Percentiles rank a stretch among this genome's conserved stretches.
phyloP scores from a whole-genome alignment of 495 filamentous ascomycete species.

The Astrocystis sublimbata region DNA sequence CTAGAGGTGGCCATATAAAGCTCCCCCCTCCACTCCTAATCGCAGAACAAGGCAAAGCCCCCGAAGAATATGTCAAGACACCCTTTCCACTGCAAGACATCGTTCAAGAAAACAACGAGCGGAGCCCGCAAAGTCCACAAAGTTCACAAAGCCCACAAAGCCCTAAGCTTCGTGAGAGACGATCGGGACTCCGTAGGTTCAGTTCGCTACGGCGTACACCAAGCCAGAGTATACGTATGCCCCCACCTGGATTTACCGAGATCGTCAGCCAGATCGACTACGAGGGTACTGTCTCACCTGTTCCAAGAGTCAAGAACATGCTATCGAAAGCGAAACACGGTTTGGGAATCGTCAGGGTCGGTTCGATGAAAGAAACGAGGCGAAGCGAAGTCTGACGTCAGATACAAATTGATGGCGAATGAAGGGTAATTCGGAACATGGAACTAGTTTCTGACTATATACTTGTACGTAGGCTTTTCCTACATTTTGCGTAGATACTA shows the following conservation, averaged over 20 bases:
- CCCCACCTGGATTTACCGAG: conserved; percentile 14
- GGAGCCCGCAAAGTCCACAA: too few species aligned
- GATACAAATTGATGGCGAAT: conserved; percentile 15
- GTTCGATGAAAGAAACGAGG: conserved; percentile 26
- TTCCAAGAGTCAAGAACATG: conserved; percentile 23
- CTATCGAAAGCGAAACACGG: conserved; percentile 26
- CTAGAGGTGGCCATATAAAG: neutral
- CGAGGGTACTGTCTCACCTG: neutral
- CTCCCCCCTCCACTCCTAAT: conserved; percentile 27
- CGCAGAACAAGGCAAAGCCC: conserved; percentile 15
- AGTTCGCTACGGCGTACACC: neutral
- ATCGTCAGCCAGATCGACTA: conserved; percentile 11
- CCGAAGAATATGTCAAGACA: conserved; percentile 26
- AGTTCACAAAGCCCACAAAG: neutral
- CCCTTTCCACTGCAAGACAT: conserved; percentile 23
- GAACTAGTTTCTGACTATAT: too few species aligned
- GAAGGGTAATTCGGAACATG: neutral
- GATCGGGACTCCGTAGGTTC: conserved; percentile 7
- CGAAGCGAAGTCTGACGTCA: conserved; percentile 26
- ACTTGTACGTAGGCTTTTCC: too few species aligned
- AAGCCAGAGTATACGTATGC: neutral
- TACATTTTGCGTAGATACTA: too few species aligned
- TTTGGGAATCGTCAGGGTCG: conserved; percentile 19
- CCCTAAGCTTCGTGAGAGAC: neutral
- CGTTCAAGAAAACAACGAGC: too few species aligned